Conservation (phyloP, 306 rosid species). For the Leucaena leucocephala region DNA sequence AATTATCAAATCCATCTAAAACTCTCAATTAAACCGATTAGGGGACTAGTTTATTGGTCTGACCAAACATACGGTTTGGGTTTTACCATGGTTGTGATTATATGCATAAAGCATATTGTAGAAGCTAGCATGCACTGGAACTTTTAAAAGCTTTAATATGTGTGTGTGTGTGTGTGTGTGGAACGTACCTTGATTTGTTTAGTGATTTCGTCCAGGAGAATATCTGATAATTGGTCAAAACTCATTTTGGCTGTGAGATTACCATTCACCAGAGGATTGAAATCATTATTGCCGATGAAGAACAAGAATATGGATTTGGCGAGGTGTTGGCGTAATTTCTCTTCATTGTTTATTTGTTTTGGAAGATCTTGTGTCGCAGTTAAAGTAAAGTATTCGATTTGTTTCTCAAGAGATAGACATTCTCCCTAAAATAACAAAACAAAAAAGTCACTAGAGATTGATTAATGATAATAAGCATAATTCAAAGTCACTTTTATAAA, state of each 20-base stretch:
- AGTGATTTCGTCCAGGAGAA: background rate
- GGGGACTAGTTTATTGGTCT: too few relatives aligned
- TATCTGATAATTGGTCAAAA: background rate
- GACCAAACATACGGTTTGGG: too few relatives aligned
- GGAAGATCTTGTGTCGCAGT: background rate
- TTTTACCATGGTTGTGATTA: too few relatives aligned
- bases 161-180: background rate
- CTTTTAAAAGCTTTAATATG: too few relatives aligned
- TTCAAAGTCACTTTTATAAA: too few relatives aligned
- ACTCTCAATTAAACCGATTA: too few relatives aligned
- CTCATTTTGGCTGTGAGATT: background rate
- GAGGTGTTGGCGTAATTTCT: background rate
- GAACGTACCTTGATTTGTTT: background rate
- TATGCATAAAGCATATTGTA: too few relatives aligned
- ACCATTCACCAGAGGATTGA: background rate
- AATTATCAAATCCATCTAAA: too few relatives aligned
- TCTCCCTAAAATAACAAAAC: background rate
- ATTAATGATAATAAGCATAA: too few relatives aligned
- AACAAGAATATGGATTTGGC: background rate
- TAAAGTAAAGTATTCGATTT: background rate
- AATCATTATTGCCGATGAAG: background rate
- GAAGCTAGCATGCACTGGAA: too few relatives aligned
- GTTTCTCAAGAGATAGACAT: background rate
- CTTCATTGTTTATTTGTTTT: background rate
- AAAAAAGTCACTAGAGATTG: too few relatives aligned